These are phyloP conservation scores for Juglanconis juglandina DNA, from an alignment of 2,329 filamentous ascomycete genomes.

Conservation along the genomic window DNA sequence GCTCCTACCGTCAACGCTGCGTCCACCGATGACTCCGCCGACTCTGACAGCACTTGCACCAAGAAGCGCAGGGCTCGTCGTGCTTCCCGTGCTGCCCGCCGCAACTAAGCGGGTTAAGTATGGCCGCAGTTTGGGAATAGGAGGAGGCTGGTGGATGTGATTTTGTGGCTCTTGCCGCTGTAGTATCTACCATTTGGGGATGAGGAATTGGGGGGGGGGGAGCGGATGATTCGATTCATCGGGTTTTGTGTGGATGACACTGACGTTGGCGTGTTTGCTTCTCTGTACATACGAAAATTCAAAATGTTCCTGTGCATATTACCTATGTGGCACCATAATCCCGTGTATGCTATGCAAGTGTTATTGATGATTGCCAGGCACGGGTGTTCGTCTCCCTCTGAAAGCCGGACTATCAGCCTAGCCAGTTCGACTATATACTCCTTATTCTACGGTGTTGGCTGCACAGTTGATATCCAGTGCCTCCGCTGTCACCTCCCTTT, in stretches of 20 bases:
- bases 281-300: not conserved
- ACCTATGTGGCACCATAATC: not conserved
- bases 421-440: no score
- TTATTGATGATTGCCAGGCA: no score
- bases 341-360: no score
- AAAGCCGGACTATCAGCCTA: no score
- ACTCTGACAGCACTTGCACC: not conserved
- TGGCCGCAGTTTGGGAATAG: not conserved
- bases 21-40: not conserved
- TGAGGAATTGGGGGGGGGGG: not conserved
- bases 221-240: not conserved
- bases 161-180: not conserved
- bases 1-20: not conserved
- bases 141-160: not conserved
- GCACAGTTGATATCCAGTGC: no score
- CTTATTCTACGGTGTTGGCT: no score
- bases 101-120: not conserved
- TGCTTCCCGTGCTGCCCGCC: not conserved
- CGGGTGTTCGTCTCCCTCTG: no score
- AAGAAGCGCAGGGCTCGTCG: slow-evolving; percentile 11
- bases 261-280: not conserved
- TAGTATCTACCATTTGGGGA: not conserved
- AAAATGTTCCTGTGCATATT: not conserved
- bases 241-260: not conserved
- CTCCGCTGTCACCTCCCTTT: no score